Evolutionary conservation across 2,329 filamentous ascomycete genomes (phyloP).

Genomic region (Talaromyces sp.): DNA sequence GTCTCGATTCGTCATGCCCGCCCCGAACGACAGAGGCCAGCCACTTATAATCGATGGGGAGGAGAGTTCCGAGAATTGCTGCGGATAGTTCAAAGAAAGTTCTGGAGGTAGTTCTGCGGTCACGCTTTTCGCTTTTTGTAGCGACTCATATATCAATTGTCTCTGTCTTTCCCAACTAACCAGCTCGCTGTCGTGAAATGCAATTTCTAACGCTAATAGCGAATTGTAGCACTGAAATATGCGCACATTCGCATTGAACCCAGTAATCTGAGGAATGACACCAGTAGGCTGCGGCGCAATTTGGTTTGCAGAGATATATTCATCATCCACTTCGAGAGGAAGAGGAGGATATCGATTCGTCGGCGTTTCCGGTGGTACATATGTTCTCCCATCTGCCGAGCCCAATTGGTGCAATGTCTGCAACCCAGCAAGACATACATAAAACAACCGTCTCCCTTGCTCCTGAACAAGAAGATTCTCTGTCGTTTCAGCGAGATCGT

Average conservation of each 20-base stretch:
- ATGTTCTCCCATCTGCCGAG: slow-evolving; percentile 65
- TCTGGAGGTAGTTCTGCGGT: slow-evolving; percentile 67
- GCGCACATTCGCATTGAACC: slow-evolving; percentile 75
- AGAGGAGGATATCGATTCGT: slow-evolving; percentile 74
- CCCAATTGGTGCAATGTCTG: slow-evolving; percentile 77
- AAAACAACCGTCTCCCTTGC: slow-evolving; percentile 66
- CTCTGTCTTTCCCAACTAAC: slow-evolving; percentile 76
- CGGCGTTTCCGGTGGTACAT: slow-evolving; percentile 72
- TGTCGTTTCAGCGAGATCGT: slow-evolving; percentile 22
- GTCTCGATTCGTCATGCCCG: slow-evolving; percentile 1
- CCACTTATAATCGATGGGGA: slow-evolving; percentile 26
- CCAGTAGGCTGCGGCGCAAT: slow-evolving; percentile 68
- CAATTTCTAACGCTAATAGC: slow-evolving; percentile 74
- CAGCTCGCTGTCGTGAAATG: slow-evolving; percentile 73
- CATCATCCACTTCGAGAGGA: slow-evolving; percentile 79
- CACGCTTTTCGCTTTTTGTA: slow-evolving; percentile 67
- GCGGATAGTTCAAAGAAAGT: slow-evolving; percentile 53
- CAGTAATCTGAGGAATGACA: slow-evolving; percentile 67
- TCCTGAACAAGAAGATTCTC: slow-evolving; percentile 43
- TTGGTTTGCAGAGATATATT: slow-evolving; percentile 69
- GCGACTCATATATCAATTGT: slow-evolving; percentile 65
- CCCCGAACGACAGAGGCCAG: slow-evolving; percentile 25
- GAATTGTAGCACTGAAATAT: slow-evolving; percentile 79
- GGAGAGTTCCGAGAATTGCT: slow-evolving; percentile 37
- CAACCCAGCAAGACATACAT: slow-evolving; percentile 73